Evolutionary conservation across 495 filamentous ascomycete genomes (phyloP).

Genomic region (Platismatia glauca): DNA sequence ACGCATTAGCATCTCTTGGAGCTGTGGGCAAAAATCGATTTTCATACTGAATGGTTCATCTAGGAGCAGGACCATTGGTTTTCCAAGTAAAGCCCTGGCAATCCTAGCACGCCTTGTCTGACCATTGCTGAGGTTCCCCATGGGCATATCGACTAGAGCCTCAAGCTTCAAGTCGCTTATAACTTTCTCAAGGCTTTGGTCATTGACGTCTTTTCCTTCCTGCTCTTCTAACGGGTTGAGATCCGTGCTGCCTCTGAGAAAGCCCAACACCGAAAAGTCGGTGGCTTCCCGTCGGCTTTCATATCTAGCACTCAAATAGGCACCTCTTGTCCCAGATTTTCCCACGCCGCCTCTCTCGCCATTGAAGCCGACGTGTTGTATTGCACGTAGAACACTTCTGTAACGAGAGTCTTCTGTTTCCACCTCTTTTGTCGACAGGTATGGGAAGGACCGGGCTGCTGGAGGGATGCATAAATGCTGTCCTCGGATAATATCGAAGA

Average conservation of each 20-base stretch:
- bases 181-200: slow-evolving; percentile 47
- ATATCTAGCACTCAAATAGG: slow-evolving; percentile 87
- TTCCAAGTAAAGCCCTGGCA: slow-evolving; percentile 68
- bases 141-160: slow-evolving; percentile 62
- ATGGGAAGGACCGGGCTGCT: slow-evolving; percentile 62
- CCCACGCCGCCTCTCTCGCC: slow-evolving; percentile 49
- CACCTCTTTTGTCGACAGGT: slow-evolving; percentile 57
- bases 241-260: slow-evolving; percentile 64
- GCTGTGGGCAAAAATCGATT: not conserved
- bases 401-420: slow-evolving; percentile 44
- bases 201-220: slow-evolving; percentile 36
- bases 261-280: slow-evolving; percentile 76
- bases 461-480: slow-evolving; percentile 65
- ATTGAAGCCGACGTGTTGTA: slow-evolving; percentile 78
- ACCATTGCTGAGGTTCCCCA: slow-evolving; percentile 85
- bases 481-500: slow-evolving; percentile 67
- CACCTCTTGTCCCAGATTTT: slow-evolving; percentile 49
- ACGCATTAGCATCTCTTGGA: slow-evolving; percentile 10
- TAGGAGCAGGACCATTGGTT: slow-evolving; percentile 72
- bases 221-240: slow-evolving; percentile 58
- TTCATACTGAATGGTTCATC: slow-evolving; percentile 83
- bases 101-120: slow-evolving; percentile 82
- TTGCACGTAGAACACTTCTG: slow-evolving; percentile 51
- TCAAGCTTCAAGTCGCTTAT: slow-evolving; percentile 56
- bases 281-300: slow-evolving; percentile 78